These are phyloP conservation scores for Neopestalotiopsis rosae DNA, from an alignment of 2,329 filamentous ascomycete species.

Conservation along the genomic window DNA sequence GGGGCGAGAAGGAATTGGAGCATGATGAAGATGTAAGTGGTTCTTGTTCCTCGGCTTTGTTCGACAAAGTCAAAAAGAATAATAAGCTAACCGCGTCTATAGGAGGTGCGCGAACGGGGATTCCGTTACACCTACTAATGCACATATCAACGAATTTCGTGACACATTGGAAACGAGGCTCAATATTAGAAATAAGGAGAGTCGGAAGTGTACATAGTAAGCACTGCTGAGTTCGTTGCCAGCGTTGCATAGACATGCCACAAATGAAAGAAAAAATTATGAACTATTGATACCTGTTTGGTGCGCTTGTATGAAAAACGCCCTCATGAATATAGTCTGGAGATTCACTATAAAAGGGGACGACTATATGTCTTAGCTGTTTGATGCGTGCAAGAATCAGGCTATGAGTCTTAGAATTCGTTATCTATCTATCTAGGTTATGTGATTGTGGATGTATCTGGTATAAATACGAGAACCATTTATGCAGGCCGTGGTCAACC, in stretches of 20 bases:
- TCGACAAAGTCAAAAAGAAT: neutral
- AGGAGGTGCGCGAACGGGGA: conserved; percentile 19
- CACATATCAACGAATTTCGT: neutral
- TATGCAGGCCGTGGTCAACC: neutral
- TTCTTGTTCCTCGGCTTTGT: neutral
- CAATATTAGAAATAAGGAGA: neutral
- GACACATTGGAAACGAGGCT: neutral
- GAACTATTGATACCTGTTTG: neutral
- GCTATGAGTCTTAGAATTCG: too few species aligned
- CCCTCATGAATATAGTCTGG: too few species aligned
- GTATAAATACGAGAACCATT: neutral
- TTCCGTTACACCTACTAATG: conserved; percentile 22
- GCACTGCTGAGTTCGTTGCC: neutral
- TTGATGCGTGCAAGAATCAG: too few species aligned
- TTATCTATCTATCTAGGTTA: neutral
- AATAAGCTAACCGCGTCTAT: conserved; percentile 13
- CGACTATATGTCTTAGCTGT: too few species aligned
- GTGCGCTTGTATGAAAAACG: neutral
- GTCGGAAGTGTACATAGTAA: neutral
- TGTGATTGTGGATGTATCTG: neutral
- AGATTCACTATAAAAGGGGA: too few species aligned
- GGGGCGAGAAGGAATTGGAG: conserved; percentile 58
- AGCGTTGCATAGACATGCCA: neutral
- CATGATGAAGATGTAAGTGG: conserved; percentile 49
- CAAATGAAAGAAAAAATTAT: neutral